Base-by-base conservation (phyloP, 371 early-diverging fungal genomes). In the Mortierella sp. region DNA sequence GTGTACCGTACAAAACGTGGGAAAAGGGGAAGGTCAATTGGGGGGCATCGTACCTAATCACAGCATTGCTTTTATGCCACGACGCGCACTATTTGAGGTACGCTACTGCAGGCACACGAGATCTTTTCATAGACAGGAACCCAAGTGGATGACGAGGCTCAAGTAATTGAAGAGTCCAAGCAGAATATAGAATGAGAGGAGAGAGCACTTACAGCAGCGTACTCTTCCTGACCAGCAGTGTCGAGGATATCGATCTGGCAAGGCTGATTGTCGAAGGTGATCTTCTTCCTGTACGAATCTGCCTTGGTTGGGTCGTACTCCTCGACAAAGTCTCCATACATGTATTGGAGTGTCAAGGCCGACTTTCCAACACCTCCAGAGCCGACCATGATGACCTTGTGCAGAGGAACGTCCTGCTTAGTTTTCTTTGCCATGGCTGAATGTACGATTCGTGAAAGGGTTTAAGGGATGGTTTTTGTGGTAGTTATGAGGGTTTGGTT, bases 241-340 rank as follows among this genome's bases (percentile, higher is more conserved):
- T 96, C 96, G 55, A 96, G 83, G 60, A 96, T 94, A 81, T 96
- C 95, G 65, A 96, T 90, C 67, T 92, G 91, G 61, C 92, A 93
- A 61, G 94, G 95, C 52, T 86, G 82, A 13, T 81, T 83, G 67
- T 90, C 91, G 48, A 88, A 83, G 5, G 82, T 74, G 47, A 89
- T 83, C 81, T 90, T 90, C 72, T 90, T 92, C 47, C 90, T 85
- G 68, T 92, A 92, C 30, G 90, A 92, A 71, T 96, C 96, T 52
- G 95, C 96, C 72, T 95, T 95, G n/a, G 96, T 96, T 5, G 96
- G 96, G 80, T 96, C 96, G 78, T 96, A 96, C 80, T 94, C 94
- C 82, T 96, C 95, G 59, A 94, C 92, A 82, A 96, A 96, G 84
- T 96, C 94, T 54, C 94, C 93, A 69, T 94, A 95, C 93, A 95